phyloP scores from a whole-genome alignment of 2,329 filamentous ascomycete genomes.

The Byssochlamys sp. region DNA sequence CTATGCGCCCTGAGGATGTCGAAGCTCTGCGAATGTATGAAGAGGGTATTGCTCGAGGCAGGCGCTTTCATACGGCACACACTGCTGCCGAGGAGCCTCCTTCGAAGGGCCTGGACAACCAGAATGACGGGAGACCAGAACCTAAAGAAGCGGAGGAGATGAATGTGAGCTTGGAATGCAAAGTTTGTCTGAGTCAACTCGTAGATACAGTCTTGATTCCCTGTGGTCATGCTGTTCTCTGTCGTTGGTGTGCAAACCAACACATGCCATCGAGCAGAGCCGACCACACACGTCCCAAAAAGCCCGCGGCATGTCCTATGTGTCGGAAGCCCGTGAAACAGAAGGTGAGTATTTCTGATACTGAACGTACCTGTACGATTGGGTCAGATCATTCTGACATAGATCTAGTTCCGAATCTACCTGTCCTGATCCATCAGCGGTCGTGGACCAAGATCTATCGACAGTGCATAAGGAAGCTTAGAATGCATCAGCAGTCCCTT shows the following conservation, averaged over 20 bases:
- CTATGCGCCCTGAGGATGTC: slow-evolving; percentile 4
- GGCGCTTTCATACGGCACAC: background rate
- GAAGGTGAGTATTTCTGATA: slow-evolving; percentile 13
- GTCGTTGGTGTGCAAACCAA: slow-evolving; percentile 46
- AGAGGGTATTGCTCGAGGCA: slow-evolving; percentile 2
- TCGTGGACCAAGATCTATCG: background rate
- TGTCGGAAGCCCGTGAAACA: slow-evolving; percentile 19
- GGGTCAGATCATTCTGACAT: background rate
- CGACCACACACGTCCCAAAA: slow-evolving; percentile 18
- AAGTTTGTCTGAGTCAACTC: slow-evolving; percentile 44
- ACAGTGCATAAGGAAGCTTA: background rate
- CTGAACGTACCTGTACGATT: background rate
- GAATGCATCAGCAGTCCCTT: background rate
- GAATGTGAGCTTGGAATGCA: slow-evolving; percentile 43
- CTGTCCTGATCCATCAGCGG: background rate
- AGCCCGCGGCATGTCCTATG: slow-evolving; percentile 16
- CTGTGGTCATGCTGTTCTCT: slow-evolving; percentile 48
- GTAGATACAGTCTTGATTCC: slow-evolving; percentile 45
- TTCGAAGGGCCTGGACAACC: slow-evolving; percentile 35
- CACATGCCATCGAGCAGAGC: slow-evolving; percentile 36
- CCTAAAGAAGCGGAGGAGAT: slow-evolving; percentile 41
- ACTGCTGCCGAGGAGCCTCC: background rate
- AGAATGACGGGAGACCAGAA: slow-evolving; percentile 37
- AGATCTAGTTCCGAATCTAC: slow-evolving; percentile 3
- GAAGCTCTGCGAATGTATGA: slow-evolving; percentile 7